Percentiles rank a stretch among this genome's conserved stretches.
phyloP scores from a whole-genome alignment of 495 filamentous ascomycete genomes.

The Neohortaea acidophila region DNA sequence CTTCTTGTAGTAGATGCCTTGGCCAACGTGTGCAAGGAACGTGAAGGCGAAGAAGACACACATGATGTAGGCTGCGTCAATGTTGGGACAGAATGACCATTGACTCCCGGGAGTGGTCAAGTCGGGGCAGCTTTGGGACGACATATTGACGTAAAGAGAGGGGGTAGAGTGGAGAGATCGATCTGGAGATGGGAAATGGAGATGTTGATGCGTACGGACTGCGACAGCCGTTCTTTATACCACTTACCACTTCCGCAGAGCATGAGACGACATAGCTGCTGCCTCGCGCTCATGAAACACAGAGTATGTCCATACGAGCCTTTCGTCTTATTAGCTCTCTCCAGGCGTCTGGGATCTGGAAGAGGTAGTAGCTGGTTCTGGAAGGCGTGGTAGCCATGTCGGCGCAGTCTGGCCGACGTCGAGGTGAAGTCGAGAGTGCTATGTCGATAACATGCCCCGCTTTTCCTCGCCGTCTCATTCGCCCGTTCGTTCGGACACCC shows the following conservation, averaged over 20 bases:
- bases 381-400: too few relatives aligned
- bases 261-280: neutral
- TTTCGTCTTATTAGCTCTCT: too few relatives aligned
- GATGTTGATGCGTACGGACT: neutral
- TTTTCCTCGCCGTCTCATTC: too few relatives aligned
- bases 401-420: too few relatives aligned
- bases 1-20: conserved; percentile 5
- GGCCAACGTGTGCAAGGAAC: conserved; percentile 1
- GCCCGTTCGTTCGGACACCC: too few relatives aligned
- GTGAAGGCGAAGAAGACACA: conserved; percentile 4
- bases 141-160: neutral
- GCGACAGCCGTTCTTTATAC: too few relatives aligned
- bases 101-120: neutral
- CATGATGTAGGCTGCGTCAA: conserved; percentile 4
- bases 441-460: too few relatives aligned
- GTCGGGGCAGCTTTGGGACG: neutral
- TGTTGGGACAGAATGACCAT: conserved; percentile 7
- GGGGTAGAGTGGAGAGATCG: neutral
- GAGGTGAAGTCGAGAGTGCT: too few relatives aligned
- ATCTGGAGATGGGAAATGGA: neutral
- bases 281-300: too few relatives aligned
- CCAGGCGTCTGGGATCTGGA: too few relatives aligned
- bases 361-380: too few relatives aligned
- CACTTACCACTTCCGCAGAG: too few relatives aligned
- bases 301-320: neutral